Conservation (phyloP, 2,329 filamentous ascomycete species). For the Apiospora sp. region DNA sequence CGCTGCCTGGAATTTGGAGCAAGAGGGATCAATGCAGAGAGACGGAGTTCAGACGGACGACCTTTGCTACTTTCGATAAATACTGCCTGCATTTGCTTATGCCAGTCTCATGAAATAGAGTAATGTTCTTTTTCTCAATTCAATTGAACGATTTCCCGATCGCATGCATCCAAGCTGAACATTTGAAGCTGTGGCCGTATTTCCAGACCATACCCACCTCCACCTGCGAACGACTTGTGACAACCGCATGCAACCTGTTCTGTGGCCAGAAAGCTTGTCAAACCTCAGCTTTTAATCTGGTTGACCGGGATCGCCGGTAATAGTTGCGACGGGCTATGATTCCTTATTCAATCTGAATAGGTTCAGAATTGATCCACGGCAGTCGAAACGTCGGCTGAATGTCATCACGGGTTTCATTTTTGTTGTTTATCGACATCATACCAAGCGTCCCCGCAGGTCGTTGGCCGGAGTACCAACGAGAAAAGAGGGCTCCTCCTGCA, state of each 20-base stretch:
- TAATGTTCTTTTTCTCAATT: background rate
- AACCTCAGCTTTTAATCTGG: background rate
- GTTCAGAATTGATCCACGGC: background rate
- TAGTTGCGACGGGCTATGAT: background rate
- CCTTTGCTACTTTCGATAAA: background rate
- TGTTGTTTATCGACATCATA: slow-evolving; percentile 18
- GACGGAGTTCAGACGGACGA: background rate
- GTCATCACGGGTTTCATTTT: slow-evolving; percentile 20
- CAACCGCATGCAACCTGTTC: slow-evolving; percentile 7
- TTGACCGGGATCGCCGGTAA: background rate
- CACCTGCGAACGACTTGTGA: background rate
- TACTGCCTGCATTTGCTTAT: background rate
- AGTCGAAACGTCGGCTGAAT: slow-evolving; percentile 16
- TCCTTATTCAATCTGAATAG: background rate
- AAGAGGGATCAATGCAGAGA: background rate
- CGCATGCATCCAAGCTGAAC: background rate
- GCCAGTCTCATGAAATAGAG: background rate
- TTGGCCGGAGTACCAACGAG: slow-evolving; percentile 10
- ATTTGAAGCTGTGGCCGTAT: background rate
- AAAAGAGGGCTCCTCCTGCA: slow-evolving; percentile 8
- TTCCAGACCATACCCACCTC: background rate
- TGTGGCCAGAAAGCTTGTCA: slow-evolving; percentile 13
- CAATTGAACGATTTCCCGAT: background rate
- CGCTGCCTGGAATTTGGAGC: slow-evolving; percentile 3
- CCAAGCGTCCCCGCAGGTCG: background rate